Conservation (phyloP, 2,329 filamentous ascomycete genomes). For the Zelopaecilomyces penicillatus region DNA sequence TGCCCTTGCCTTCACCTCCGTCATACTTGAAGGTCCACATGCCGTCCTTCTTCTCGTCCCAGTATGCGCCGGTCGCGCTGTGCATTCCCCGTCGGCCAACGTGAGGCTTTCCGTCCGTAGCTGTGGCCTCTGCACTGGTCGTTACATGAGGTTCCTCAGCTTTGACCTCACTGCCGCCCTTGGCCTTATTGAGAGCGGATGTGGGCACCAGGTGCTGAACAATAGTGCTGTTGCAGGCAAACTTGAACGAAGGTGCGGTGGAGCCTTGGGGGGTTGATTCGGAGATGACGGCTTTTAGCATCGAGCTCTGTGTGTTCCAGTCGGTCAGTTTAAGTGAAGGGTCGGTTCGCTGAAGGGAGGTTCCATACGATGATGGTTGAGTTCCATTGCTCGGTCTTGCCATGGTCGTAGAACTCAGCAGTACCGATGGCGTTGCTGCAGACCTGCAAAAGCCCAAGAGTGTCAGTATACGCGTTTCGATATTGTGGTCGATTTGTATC, state of each 20-base stretch:
- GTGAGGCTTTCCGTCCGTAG: constrained; percentile 58
- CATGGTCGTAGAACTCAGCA: constrained; percentile 77
- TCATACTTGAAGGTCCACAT: constrained; percentile 89
- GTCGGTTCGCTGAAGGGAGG: constrained; percentile 8
- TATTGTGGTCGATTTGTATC: background rate
- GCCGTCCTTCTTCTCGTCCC: constrained; percentile 84
- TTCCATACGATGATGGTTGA: constrained; percentile 74
- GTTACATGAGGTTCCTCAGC: constrained; percentile 45
- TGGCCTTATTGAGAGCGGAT: constrained; percentile 53
- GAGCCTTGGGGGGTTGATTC: constrained; percentile 55
- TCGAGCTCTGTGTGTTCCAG: constrained; percentile 50
- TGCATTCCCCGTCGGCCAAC: constrained; percentile 86
- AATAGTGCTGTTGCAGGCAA: constrained; percentile 95
- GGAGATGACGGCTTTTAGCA: constrained; percentile 69
- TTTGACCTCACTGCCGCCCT: constrained; percentile 39
- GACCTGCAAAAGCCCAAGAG: constrained; percentile 46
- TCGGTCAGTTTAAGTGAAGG: background rate
- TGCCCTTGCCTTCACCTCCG: constrained; percentile 54
- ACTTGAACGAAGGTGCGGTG: constrained; percentile 68
- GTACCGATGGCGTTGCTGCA: constrained; percentile 69
- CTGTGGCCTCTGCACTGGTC: constrained; percentile 43
- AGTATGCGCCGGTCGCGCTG: constrained; percentile 75
- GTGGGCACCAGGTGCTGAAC: constrained; percentile 82
- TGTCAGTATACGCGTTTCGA: constrained; percentile 1
- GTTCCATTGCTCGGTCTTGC: constrained; percentile 82